Percentiles rank a stretch among this genome's conserved stretches.
phyloP scores from a whole-genome alignment of 2,329 filamentous ascomycete species.

The Metarhizium guizhouense region DNA sequence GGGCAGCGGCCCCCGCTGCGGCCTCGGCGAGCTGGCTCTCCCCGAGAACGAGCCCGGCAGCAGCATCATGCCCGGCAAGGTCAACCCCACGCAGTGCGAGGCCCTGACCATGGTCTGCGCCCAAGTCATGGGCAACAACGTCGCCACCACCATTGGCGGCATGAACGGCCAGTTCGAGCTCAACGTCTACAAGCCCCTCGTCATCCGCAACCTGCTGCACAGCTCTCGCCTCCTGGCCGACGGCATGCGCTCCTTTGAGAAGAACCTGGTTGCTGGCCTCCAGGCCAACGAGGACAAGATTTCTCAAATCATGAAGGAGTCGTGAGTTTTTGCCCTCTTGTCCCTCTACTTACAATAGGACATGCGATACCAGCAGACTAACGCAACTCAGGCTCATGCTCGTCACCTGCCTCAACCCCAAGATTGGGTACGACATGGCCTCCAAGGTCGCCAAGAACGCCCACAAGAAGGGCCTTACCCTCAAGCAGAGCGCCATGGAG shows the following conservation, averaged over 20 bases:
- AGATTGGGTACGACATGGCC: conserved; percentile 96
- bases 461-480: conserved; percentile 92
- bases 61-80: conserved; percentile 99
- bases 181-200: conserved; percentile 96
- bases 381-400: conserved; percentile 71
- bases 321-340: conserved; percentile 44
- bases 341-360: conserved; percentile 2
- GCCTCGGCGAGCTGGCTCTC: conserved; percentile 83
- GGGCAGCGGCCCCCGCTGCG: conserved; percentile 89
- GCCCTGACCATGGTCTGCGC: conserved; percentile 95
- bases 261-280: conserved; percentile 80
- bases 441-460: conserved; percentile 97
- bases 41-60: conserved; percentile 97
- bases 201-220: conserved; percentile 93
- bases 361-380: neutral
- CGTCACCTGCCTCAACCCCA: conserved; percentile 93
- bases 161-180: conserved; percentile 98
- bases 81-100: conserved; percentile 98
- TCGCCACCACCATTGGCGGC: conserved; percentile 84
- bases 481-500: conserved; percentile 92
- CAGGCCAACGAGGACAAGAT: conserved; percentile 94
- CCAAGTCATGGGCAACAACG: conserved; percentile 97
- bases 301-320: conserved; percentile 82
- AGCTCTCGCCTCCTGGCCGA: conserved; percentile 81
- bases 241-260: conserved; percentile 90